phyloP scores from a whole-genome alignment of 2,329 filamentous ascomycete genomes.

The Trichoderma arundinaceum region DNA sequence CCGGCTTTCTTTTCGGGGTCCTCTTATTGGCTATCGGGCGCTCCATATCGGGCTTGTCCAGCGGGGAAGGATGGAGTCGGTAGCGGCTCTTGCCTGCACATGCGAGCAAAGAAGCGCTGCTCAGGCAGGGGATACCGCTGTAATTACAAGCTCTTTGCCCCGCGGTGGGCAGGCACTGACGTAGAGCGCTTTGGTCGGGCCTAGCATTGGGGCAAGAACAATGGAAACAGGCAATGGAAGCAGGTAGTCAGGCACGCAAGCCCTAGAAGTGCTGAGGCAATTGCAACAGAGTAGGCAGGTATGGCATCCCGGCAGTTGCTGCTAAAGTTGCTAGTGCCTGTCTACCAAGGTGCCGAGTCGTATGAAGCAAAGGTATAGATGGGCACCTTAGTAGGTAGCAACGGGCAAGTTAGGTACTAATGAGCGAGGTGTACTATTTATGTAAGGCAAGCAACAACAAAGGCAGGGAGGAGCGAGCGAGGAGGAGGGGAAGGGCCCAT shows the following conservation, averaged over 20 bases:
- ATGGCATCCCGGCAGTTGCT: neutral
- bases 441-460: neutral
- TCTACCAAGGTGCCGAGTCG: neutral
- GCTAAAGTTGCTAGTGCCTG: too few species aligned
- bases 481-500: conserved; percentile 2
- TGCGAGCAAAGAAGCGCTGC: neutral
- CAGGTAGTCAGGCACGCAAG: too few species aligned
- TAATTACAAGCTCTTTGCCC: neutral
- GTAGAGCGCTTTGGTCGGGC: conserved; percentile 3
- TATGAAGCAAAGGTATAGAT: neutral
- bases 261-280: neutral
- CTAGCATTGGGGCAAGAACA: neutral
- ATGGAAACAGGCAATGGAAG: neutral
- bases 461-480: neutral
- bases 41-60: conserved; percentile 18
- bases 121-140: too few species aligned
- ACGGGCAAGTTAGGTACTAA: neutral
- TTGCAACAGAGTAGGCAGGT: neutral
- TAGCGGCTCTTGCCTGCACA: conserved; percentile 1
- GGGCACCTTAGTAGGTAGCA: too few species aligned
- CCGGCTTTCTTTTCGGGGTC: conserved; percentile 25
- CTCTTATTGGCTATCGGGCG: neutral
- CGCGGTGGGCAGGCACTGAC: conserved; percentile 21
- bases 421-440: neutral
- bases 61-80: conserved; percentile 8